Evolutionary conservation across 2,329 filamentous ascomycete species (phyloP).

Genomic region (Dendryphion nanum): DNA sequence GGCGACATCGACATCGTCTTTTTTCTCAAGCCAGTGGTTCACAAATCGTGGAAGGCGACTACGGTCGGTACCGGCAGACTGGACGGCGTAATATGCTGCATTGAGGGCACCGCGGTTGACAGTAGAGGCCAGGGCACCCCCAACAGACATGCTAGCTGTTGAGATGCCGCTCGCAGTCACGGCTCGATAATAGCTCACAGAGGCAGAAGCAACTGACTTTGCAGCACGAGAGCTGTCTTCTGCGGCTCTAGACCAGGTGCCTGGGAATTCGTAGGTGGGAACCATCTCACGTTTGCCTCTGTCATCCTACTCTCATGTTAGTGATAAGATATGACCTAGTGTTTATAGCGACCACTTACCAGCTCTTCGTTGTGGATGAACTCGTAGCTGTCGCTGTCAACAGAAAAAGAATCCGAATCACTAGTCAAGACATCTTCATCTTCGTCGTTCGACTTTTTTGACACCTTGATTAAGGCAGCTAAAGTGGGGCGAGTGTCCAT

Average conservation of each 20-base stretch:
- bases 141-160: conserved; percentile 13
- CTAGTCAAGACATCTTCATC: too few relatives aligned
- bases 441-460: too few relatives aligned
- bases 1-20: conserved; percentile 7
- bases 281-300: background rate
- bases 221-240: background rate
- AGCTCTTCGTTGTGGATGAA: conserved; percentile 1
- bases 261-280: background rate
- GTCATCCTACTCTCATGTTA: background rate
- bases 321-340: background rate
- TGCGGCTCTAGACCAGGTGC: background rate
- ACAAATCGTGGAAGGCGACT: conserved; percentile 4
- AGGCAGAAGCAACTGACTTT: background rate
- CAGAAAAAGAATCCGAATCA: background rate
- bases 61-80: background rate
- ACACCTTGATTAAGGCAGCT: too few relatives aligned
- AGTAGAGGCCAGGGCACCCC: conserved; percentile 6
- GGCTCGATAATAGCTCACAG: conserved; percentile 3
- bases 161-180: conserved; percentile 9
- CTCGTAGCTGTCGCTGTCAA: conserved; percentile 1
- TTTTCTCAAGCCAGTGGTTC: conserved; percentile 9
- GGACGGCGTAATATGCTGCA: conserved; percentile 4
- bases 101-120: conserved; percentile 6
- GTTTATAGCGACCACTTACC: conserved; percentile 2
- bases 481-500: too few relatives aligned